Base-by-base conservation (phyloP, 2,329 filamentous ascomycete genomes). In the Trichoderma arundinaceum region DNA sequence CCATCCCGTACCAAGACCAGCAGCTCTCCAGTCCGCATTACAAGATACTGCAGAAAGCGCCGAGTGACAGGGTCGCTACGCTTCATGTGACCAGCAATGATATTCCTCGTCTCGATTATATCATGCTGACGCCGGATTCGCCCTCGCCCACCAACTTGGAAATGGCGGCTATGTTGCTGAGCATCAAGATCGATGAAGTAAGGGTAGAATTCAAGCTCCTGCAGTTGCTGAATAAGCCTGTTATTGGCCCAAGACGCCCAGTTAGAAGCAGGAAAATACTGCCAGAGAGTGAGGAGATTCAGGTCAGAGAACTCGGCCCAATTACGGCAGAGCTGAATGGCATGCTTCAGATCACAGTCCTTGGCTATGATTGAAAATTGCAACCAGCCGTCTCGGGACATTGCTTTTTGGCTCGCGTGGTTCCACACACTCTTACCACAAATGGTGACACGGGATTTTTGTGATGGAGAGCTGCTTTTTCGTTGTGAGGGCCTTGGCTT, bases 361-460 rank as follows among this genome's bases (percentile, higher is more conserved):
- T 74, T 75, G 2, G 72, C 72, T 48, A 75, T 70, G 54, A 74
- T 66, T 2, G 71, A 73, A 54, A 74, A 75, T n/a, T 75, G 72
- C 4, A 75, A 68, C 73, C 73, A 75, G 2, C 73, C 72, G n/a
- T 74, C 73, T 58, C 73, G 68, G 1, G 72, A 72, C 73, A 75
- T 75, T 2, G 73, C 70, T 4, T 69, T 72, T 33, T 74, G 71
- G 32, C 72, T 74, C 2, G 73, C 67, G 19, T 75, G 71, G 32
- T 74, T 71, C 71, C 73, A 75, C n/a, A 75, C 72, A 32, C 64
- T 73, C 28, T 71, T 72, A 7, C 71, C 72, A 9, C 72, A 74
- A 6, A 75, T 68, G 0, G 61, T 72, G 0, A 75, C 69, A 22
- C 72, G 73, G 6, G 67, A 65, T n/a, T 66, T 72, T 13, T 48